Evolutionary conservation across 495 filamentous ascomycete species (phyloP).

Genomic region (Penicillium crystallinum): DNA sequence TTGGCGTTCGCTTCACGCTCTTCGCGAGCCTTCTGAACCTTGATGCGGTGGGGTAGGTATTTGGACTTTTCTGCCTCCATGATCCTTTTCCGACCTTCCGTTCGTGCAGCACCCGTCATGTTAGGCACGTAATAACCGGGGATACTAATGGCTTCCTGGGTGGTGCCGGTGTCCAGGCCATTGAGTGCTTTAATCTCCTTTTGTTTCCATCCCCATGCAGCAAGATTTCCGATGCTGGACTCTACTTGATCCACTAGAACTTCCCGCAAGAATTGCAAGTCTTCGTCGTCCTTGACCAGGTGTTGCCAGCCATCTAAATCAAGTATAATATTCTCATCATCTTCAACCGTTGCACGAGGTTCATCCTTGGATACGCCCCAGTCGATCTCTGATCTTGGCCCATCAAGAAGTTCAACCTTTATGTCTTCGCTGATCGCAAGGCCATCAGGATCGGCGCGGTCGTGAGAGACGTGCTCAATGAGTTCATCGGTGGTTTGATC

Average conservation of each 20-base stretch:
- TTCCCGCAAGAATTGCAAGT: slow-evolving; percentile 53
- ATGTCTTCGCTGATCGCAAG: slow-evolving; percentile 26
- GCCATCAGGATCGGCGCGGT: slow-evolving; percentile 2
- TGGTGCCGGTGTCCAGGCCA: slow-evolving; percentile 47
- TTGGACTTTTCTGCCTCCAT: slow-evolving; percentile 95
- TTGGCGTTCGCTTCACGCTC: slow-evolving; percentile 78
- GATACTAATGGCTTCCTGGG: slow-evolving; percentile 54
- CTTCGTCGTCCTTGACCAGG: slow-evolving; percentile 74
- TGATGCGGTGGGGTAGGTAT: slow-evolving; percentile 95
- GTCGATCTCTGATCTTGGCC: slow-evolving; percentile 44
- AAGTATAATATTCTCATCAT: slow-evolving; percentile 60
- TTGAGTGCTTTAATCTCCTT: slow-evolving; percentile 86
- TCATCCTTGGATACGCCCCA: slow-evolving; percentile 58
- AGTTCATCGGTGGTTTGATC: not conserved
- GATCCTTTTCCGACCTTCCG: slow-evolving; percentile 90
- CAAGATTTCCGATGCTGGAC: slow-evolving; percentile 57
- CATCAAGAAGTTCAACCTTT: slow-evolving; percentile 15
- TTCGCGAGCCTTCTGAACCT: slow-evolving; percentile 83
- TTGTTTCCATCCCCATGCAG: slow-evolving; percentile 84
- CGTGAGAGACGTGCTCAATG: not conserved
- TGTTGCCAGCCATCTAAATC: slow-evolving; percentile 77
- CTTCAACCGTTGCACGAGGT: slow-evolving; percentile 61
- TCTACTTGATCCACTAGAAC: slow-evolving; percentile 42
- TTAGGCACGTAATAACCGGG: slow-evolving; percentile 92
- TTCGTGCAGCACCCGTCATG: slow-evolving; percentile 74